A percentile compares a stretch with the other conserved stretches of the same genome.
These are phyloP conservation scores for Rhododendron ferrugineum DNA, from an alignment of 148 eudicot genomes.

Conservation along the genomic window DNA sequence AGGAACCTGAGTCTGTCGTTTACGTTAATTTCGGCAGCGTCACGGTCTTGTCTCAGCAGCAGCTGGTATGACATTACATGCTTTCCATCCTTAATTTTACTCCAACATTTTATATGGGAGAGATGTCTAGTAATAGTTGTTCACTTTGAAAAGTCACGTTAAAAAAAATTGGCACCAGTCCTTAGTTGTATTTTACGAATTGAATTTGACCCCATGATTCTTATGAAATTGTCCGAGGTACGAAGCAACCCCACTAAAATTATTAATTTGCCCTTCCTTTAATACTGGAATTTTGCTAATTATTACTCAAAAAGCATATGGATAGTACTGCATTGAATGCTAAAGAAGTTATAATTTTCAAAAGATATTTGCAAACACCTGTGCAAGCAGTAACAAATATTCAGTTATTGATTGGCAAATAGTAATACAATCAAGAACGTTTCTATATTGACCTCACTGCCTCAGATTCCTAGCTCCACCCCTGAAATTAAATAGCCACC, in stretches of 20 bases:
- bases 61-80: neutral
- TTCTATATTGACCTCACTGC: too few species aligned
- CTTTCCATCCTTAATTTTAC: too few species aligned
- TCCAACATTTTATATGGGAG: neutral
- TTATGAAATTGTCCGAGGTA: neutral
- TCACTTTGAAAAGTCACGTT: too few species aligned
- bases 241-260: neutral
- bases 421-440: too few species aligned
- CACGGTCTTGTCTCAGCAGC: neutral
- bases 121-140: too few species aligned
- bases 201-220: neutral
- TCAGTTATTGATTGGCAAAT: neutral
- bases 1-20: neutral
- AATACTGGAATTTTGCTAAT: neutral
- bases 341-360: neutral
- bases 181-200: too few species aligned
- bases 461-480: too few species aligned
- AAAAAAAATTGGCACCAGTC: too few species aligned
- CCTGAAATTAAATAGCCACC: neutral
- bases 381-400: too few species aligned
- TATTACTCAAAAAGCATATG: neutral
- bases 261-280: neutral
- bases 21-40: neutral
- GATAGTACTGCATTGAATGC: neutral
- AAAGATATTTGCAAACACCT: neutral